Evolutionary conservation across 129 eudicot species (phyloP), one percentile per base, ranked within the genome.

Genomic region (Chrysanthemum lavandulifolium): DNA sequence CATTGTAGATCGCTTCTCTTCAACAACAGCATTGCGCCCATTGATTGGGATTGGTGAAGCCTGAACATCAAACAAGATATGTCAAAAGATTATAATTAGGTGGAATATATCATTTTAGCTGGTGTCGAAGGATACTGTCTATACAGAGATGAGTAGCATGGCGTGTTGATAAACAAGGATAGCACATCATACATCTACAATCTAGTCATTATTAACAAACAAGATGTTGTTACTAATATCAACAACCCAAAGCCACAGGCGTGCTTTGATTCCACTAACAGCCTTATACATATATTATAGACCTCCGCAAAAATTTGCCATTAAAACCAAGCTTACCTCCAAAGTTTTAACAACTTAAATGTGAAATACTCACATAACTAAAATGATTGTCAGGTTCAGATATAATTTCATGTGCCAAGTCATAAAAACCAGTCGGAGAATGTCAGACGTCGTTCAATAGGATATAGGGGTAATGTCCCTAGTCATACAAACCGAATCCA

Each of bases 1-100:
- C 68, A 60, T 71, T 55, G 96, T 88, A 14, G 99, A 94, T 72
- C 79, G 90, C 84, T 94, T 94, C 56, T 90, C 99, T 77, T 90
- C 99, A 52, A 94, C 81, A 61, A 80, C 78, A 52, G 84, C 82
- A 61, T 80, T 80, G 36, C 85, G 88, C 23, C 88, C 89, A 67
- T 82, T 81, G 33, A 94, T 67, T 9, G 63, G 2, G 21, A 94
- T 71, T 36, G 96, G 93, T 50, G 97, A 90, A 67, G 97, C 98
- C 98, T 94, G 86, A 68, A 65, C 59, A 71, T 71, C 7, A 61
- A 2, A 49, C 60, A 11, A 69, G 6, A 61, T 2, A 55, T 23
- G 64, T 49, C 66, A 62, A 6, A 61, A 36, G 63, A 61, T 19
- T n/a, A 69, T 13, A 5, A 69, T 33, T 2, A 33, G 6, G 15